A percentile compares a stretch with the other conserved stretches of the same genome.
Evolutionary conservation across 352 stramenopile species (phyloP).

Genomic region (Phytophthora citrophthora): DNA sequence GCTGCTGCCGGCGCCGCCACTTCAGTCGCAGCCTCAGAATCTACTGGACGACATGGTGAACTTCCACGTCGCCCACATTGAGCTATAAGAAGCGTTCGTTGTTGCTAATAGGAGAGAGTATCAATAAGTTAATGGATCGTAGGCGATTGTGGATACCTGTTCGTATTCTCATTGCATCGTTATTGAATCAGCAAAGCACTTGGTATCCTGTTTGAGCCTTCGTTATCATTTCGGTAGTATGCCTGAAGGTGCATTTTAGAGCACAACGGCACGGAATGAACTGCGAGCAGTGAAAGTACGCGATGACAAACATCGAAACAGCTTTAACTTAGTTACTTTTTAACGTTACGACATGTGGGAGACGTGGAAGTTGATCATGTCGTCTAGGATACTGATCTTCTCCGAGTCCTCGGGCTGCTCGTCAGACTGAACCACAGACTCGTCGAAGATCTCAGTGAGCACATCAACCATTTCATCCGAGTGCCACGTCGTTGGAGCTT

Average conservation of each 20-base stretch:
- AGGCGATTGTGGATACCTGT: conserved; percentile 18
- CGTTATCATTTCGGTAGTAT: conserved; percentile 13
- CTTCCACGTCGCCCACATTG: conserved; percentile 49
- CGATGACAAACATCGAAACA: conserved; percentile 19
- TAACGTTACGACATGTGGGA: conserved; percentile 35
- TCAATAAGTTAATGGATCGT: conserved; percentile 30
- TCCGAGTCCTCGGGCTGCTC: conserved; percentile 11
- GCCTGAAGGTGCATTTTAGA: conserved; percentile 5
- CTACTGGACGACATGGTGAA: conserved; percentile 53
- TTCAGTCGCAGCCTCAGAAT: conserved; percentile 32
- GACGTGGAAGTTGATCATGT: conserved; percentile 61
- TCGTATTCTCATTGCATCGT: neutral
- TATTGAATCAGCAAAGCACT: conserved; percentile 7
- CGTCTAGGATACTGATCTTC: conserved; percentile 48
- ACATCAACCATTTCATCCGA: conserved; percentile 36
- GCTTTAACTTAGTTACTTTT: conserved; percentile 28
- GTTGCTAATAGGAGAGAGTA: conserved; percentile 7
- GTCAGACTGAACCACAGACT: conserved; percentile 23
- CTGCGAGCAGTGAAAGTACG: conserved; percentile 15
- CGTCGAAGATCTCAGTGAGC: conserved; percentile 48
- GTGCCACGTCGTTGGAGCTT: conserved; percentile 24
- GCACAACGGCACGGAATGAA: conserved; percentile 18
- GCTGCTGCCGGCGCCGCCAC: conserved; percentile 12
- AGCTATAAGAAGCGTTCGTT: conserved; percentile 18
- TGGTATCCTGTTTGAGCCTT: neutral